Evolutionary conservation across 2,329 filamentous ascomycete species (phyloP), one percentile per base, ranked within the genome.

Genomic region (Cladosporium cucumerinum): DNA sequence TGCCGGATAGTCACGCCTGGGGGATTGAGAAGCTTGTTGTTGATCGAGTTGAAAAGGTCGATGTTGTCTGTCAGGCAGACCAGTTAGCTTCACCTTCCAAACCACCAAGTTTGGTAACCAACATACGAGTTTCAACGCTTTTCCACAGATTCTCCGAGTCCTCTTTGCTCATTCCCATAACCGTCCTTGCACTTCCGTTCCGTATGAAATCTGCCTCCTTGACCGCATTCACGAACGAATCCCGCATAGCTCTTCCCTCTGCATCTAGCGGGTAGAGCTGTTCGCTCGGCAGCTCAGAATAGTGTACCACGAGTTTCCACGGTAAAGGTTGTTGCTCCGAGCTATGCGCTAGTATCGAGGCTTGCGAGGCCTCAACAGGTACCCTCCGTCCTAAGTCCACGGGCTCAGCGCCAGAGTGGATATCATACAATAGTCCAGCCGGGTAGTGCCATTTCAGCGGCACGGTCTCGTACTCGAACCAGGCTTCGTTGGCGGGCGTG

Each of bases 151-250:
- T 86, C 8, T 88, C 91, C 16, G 91, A 95, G 75, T 96, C 88
- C 54, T 91, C 87, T 75, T 93, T 93, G 66, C 89, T 92, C 72
- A 97, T 81, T 62, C 88, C 89, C 92, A 97, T 96, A 73, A 96
- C 93, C 66, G 90, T 89, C 75, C 94, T 93, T 18, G 92, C 92
- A 62, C 90, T 95, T 52, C 93, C 92, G 70, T 95, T 94, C 60
- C 93, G 87, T 59, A 96, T 82, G 70, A 93, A 96, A 77, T 97
- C 93, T 32, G 93, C 93, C 73, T 90, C 88, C 74, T 91, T 91
- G 67, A 90, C 87, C 61, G 83, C 86, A 69, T 90, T 89, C 62
- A 89, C 87, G 72, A 86, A 91, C 0, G 86, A 82, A 73, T 90
- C 88, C 66, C 87, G 85, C 73, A 88, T 79, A 2, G 84, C 80